These are phyloP conservation scores for Parachaetomium inaequale DNA, from an alignment of 495 filamentous ascomycete species.

Conservation along the genomic window DNA sequence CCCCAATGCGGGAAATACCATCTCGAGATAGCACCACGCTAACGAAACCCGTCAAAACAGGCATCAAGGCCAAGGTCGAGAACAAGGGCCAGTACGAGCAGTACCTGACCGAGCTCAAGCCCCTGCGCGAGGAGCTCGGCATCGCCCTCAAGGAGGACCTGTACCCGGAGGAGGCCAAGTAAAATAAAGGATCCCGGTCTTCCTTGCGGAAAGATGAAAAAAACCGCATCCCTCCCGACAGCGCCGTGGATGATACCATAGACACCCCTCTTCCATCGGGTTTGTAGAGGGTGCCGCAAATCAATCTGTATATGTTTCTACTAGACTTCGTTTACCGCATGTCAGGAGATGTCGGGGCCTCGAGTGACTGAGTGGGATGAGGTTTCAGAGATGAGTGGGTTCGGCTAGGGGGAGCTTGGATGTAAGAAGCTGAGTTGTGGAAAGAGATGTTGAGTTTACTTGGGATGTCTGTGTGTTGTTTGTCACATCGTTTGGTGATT, in stretches of 20 bases:
- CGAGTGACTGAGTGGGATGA: background rate
- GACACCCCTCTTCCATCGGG: background rate
- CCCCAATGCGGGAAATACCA: conserved; percentile 14
- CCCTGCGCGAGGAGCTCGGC: conserved; percentile 88
- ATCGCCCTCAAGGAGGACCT: conserved; percentile 89
- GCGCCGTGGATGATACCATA: conserved; percentile 8
- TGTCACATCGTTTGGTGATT: no score
- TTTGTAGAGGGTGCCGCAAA: conserved; percentile 1
- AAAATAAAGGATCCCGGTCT: conserved; percentile 1
- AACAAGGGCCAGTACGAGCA: conserved; percentile 96
- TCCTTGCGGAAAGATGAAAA: background rate
- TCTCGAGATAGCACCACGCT: background rate
- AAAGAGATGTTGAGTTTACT: background rate
- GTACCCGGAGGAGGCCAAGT: conserved; percentile 71
- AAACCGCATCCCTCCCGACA: background rate
- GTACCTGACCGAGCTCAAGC: conserved; percentile 91
- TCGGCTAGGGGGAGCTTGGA: background rate
- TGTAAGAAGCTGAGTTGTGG: background rate
- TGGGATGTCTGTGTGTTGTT: background rate
- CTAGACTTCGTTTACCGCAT: conserved; percentile 11
- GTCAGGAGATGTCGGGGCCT: background rate
- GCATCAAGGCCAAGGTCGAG: conserved; percentile 99
- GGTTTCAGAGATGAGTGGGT: background rate
- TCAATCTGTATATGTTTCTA: conserved; percentile 14
- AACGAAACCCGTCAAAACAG: conserved; percentile 47